These are phyloP conservation scores for Xylaria telfairii DNA, from an alignment of 495 filamentous ascomycete species.

Conservation along the genomic window DNA sequence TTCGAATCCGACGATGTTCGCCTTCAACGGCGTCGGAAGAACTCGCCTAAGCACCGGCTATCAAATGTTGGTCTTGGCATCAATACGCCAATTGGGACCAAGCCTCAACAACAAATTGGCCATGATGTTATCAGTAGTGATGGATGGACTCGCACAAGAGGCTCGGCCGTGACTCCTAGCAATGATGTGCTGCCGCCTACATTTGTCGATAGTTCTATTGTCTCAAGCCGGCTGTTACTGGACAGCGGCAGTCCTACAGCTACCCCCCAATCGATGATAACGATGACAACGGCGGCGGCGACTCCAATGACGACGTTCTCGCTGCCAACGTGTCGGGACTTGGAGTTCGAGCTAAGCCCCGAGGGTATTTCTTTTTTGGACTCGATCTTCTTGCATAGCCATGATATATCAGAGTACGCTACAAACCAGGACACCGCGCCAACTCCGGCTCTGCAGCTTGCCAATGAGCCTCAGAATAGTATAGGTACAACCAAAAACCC, in stretches of 20 bases:
- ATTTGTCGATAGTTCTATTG: neutral
- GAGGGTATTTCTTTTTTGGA: constrained; percentile 23
- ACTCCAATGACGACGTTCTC: neutral
- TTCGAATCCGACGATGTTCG: constrained; percentile 18
- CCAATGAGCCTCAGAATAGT: neutral
- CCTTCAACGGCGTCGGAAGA: constrained; percentile 6
- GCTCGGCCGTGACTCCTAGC: neutral
- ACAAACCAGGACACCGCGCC: neutral
- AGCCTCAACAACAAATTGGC: neutral
- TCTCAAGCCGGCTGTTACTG: neutral
- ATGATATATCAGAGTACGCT: neutral
- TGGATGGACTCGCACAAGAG: neutral
- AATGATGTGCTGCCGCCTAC: neutral
- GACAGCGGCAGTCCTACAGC: neutral
- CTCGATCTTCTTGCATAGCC: constrained; percentile 17
- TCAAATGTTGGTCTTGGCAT: neutral
- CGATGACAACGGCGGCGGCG: neutral
- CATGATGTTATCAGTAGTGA: neutral
- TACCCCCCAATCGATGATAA: neutral
- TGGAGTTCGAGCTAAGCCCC: constrained; percentile 6
- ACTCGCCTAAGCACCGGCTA: neutral
- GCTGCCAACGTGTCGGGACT: neutral
- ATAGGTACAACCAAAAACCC: neutral
- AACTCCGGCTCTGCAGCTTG: neutral
- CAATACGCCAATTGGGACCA: neutral